These are phyloP conservation scores for Butyriboletus loyo DNA, from an alignment of 768 basidiomycete genomes.

Conservation along the genomic window DNA sequence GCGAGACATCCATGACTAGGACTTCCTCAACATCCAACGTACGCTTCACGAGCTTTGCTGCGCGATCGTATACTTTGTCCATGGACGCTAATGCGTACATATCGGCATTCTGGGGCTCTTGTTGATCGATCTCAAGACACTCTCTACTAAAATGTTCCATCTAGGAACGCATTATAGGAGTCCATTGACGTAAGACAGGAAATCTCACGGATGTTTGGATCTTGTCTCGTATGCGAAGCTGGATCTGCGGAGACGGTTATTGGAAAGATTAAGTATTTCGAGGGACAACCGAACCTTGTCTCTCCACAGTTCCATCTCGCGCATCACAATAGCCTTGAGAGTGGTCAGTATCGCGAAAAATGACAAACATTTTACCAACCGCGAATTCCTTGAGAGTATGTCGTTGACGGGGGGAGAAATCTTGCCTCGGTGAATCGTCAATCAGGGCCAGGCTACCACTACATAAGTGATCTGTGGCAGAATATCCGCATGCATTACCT, in stretches of 20 bases:
- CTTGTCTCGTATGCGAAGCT: conserved; percentile 83
- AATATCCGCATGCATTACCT: conserved; percentile 44
- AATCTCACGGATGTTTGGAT: conserved; percentile 80
- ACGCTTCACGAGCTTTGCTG: conserved; percentile 82
- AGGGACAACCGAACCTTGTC: conserved; percentile 61
- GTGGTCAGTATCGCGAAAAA: conserved; percentile 2
- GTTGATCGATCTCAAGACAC: conserved; percentile 82
- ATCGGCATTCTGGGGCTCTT: conserved; percentile 28
- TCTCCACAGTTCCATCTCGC: conserved; percentile 93
- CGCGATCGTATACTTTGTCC: conserved; percentile 89
- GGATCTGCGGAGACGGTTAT: conserved; percentile 51
- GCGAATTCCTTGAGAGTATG: conserved; percentile 96
- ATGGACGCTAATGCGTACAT: conserved; percentile 46
- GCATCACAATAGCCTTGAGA: conserved; percentile 74
- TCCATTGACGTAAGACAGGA: neutral
- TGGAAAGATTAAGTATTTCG: neutral
- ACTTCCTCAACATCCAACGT: conserved; percentile 93
- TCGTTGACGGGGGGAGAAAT: conserved; percentile 85
- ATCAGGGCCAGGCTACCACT: conserved; percentile 68
- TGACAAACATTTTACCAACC: conserved; percentile 25
- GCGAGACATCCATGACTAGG: conserved; percentile 88
- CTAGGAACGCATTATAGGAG: conserved; percentile 31
- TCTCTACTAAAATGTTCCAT: conserved; percentile 97
- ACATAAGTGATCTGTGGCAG: conserved; percentile 1
- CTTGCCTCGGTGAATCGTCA: conserved; percentile 76